phyloP scores from a whole-genome alignment of 257 asterid species.

The Solanum microdontum region DNA sequence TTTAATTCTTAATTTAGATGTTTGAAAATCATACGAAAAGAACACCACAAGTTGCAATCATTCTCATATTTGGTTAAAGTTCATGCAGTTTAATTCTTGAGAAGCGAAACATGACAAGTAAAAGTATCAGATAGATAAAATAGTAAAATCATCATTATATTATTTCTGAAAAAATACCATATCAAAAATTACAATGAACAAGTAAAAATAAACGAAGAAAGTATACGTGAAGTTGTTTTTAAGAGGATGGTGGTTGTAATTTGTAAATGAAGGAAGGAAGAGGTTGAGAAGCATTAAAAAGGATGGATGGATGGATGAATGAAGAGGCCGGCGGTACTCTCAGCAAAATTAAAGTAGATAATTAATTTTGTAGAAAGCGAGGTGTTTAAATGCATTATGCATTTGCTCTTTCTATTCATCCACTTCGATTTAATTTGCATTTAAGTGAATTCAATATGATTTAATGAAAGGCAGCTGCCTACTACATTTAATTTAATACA shows the following conservation, averaged over 20 bases:
- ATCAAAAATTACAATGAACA: not conserved
- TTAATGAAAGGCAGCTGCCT: slow-evolving; percentile 34
- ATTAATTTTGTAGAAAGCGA: slow-evolving; percentile 23
- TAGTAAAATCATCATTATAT: too few species aligned
- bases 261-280: slow-evolving; percentile 16
- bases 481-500: not conserved
- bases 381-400: slow-evolving; percentile 21
- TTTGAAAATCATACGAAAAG: not conserved
- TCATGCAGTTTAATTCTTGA: not conserved
- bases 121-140: too few species aligned
- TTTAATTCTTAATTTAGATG: too few species aligned
- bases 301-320: not conserved
- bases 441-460: slow-evolving; percentile 19
- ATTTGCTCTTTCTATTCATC: slow-evolving; percentile 1
- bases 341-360: slow-evolving; percentile 6
- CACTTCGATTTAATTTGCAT: slow-evolving; percentile 23
- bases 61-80: not conserved
- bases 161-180: not conserved
- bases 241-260: not conserved
- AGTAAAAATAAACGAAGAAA: not conserved
- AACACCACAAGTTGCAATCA: not conserved
- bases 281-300: slow-evolving; percentile 14
- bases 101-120: too few species aligned
- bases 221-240: not conserved
- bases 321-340: not conserved